A percentile compares a stretch with the other conserved stretches of the same genome.
Evolutionary conservation across 306 rosid species (phyloP).

Genomic region (Lagenaria siceraria): DNA sequence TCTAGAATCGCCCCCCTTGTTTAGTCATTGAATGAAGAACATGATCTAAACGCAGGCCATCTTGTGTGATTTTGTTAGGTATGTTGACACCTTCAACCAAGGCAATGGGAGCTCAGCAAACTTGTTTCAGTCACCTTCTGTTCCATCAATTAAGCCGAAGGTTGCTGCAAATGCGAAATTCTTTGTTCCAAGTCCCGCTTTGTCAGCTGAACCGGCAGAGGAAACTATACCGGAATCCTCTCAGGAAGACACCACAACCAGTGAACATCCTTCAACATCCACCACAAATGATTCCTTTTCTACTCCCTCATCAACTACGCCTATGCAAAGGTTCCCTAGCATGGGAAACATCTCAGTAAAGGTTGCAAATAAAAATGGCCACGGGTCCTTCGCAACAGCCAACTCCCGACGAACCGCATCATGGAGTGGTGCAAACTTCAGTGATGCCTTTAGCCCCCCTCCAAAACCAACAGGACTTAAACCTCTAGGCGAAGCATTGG

Average conservation of each 20-base stretch:
- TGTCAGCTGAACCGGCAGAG: constrained; percentile 38
- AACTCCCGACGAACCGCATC: constrained; percentile 66
- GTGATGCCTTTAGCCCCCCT: constrained; percentile 35
- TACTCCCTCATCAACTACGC: constrained; percentile 4
- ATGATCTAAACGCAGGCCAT: neutral
- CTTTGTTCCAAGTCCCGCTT: constrained; percentile 54
- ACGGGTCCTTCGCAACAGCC: constrained; percentile 20
- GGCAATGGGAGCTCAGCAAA: constrained; percentile 54
- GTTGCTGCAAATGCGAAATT: constrained; percentile 57
- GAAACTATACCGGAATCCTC: constrained; percentile 48
- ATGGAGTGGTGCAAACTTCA: constrained; percentile 68
- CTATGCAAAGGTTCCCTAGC: constrained; percentile 62
- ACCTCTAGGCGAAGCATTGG: constrained; percentile 23
- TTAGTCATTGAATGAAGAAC: neutral
- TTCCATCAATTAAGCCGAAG: constrained; percentile 51
- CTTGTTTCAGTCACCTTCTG: constrained; percentile 60
- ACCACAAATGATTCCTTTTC: constrained; percentile 29
- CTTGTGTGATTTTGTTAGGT: constrained; percentile 38
- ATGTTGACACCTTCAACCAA: constrained; percentile 91
- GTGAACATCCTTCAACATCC: constrained; percentile 37
- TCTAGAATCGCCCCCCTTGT: neutral
- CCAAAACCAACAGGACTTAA: constrained; percentile 18
- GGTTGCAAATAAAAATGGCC: constrained; percentile 13
- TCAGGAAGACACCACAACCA: constrained; percentile 34
- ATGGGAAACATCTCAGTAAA: constrained; percentile 33